Conservation (phyloP, 2,329 filamentous ascomycete species). For the Chaetomiaceae sp. region DNA sequence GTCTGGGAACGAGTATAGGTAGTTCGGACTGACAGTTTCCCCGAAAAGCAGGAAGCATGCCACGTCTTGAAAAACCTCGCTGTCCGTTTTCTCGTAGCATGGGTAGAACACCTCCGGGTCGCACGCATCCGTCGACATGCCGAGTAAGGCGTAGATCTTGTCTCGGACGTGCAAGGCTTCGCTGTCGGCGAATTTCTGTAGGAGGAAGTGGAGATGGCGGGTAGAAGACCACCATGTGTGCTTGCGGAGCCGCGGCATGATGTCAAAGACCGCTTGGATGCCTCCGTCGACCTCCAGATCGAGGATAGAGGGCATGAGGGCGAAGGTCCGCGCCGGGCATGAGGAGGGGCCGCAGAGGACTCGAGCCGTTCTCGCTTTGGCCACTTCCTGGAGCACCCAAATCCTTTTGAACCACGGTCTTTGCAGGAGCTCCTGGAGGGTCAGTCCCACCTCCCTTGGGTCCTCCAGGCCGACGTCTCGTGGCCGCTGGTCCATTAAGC, state of each 20-base stretch:
- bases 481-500: not conserved
- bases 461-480: too few species aligned
- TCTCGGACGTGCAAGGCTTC: not conserved
- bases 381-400: conserved; percentile 14
- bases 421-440: not conserved
- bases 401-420: conserved; percentile 12
- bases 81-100: not conserved
- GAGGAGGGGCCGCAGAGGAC: conserved; percentile 2
- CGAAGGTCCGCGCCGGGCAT: conserved; percentile 1
- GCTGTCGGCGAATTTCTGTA: not conserved
- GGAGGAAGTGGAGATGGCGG: not conserved
- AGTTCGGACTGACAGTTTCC: not conserved
- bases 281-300: not conserved
- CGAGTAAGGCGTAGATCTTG: conserved; percentile 3
- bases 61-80: not conserved
- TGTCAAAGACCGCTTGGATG: conserved; percentile 12
- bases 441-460: not conserved
- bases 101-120: not conserved
- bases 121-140: not conserved
- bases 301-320: conserved; percentile 8
- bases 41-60: not conserved
- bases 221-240: not conserved
- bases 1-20: not conserved
- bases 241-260: conserved; percentile 10
- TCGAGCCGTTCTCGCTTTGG: conserved; percentile 3